phyloP scores from a whole-genome alignment of 176 grass and related monocot species.

The Oryza longistaminata region DNA sequence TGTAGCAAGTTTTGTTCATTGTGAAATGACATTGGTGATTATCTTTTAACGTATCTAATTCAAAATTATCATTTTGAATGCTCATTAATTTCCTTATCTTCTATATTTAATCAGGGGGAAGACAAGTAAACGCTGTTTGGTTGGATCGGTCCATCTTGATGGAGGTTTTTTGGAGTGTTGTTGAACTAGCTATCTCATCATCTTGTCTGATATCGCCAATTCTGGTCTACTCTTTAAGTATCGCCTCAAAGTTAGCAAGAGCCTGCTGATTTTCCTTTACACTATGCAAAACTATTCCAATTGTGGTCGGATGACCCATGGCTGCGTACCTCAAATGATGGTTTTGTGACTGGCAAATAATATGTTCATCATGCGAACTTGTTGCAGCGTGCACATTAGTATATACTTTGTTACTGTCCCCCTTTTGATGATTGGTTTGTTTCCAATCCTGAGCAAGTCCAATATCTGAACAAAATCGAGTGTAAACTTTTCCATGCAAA shows the following conservation, averaged over 20 bases:
- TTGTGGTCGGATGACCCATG: conserved; percentile 29
- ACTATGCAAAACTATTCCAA: conserved; percentile 40
- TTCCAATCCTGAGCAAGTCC: background rate
- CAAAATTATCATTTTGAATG: background rate
- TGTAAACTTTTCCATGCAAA: background rate
- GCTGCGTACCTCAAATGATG: conserved; percentile 14
- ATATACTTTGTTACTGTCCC: background rate
- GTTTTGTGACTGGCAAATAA: conserved; percentile 49
- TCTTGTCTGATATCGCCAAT: conserved; percentile 23
- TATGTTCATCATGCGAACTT: conserved; percentile 33
- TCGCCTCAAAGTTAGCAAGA: conserved; percentile 40
- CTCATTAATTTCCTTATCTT: background rate
- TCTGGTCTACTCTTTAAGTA: conserved; percentile 30
- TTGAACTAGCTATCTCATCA: conserved; percentile 29
- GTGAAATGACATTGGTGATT: background rate
- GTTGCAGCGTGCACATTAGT: background rate
- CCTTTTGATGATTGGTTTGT: background rate
- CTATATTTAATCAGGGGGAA: conserved; percentile 34
- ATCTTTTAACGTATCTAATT: background rate
- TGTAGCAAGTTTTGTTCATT: background rate
- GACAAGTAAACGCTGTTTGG: conserved; percentile 25
- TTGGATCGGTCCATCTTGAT: conserved; percentile 20
- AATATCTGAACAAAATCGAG: background rate
- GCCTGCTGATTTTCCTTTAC: conserved; percentile 42
- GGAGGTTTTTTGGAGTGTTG: conserved; percentile 46